A percentile compares a stretch with the other conserved stretches of the same genome.
phyloP scores from a whole-genome alignment of 148 eudicot genomes.

The Oxyria digyna region DNA sequence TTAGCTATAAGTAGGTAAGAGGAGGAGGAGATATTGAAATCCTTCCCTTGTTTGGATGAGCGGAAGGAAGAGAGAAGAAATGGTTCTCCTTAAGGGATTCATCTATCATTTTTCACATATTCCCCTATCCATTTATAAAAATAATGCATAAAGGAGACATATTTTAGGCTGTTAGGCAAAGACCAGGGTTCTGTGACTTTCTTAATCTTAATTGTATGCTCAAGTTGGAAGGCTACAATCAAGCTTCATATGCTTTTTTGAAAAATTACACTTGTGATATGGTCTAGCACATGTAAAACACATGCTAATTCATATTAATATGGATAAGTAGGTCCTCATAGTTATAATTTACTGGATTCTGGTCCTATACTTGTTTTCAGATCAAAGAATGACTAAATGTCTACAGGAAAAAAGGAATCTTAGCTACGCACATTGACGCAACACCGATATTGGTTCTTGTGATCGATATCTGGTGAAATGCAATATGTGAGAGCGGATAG shows the following conservation, averaged over 20 bases:
- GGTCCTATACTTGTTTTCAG: too few species aligned
- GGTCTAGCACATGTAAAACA: background rate
- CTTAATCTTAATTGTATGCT: background rate
- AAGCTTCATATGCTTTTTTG: background rate
- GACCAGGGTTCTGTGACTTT: background rate
- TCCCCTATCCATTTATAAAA: background rate
- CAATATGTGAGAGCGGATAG: background rate
- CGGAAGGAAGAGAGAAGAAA: background rate
- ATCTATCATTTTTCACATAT: background rate
- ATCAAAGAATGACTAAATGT: too few species aligned
- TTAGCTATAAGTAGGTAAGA: background rate
- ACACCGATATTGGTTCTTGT: background rate
- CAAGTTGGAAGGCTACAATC: background rate
- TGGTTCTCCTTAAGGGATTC: background rate
- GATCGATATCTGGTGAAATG: background rate
- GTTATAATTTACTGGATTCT: too few species aligned
- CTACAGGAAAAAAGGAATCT: too few species aligned
- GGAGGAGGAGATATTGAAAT: background rate
- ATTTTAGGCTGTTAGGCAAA: background rate
- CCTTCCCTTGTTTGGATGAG: background rate
- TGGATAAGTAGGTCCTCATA: too few species aligned
- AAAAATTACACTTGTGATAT: background rate
- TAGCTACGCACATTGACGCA: background rate
- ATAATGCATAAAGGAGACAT: background rate
- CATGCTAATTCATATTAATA: background rate